Evolutionary conservation across 371 early-diverging fungal species (phyloP), one percentile per base, ranked within the genome.

Genomic region (Fennellomyces sp.): DNA sequence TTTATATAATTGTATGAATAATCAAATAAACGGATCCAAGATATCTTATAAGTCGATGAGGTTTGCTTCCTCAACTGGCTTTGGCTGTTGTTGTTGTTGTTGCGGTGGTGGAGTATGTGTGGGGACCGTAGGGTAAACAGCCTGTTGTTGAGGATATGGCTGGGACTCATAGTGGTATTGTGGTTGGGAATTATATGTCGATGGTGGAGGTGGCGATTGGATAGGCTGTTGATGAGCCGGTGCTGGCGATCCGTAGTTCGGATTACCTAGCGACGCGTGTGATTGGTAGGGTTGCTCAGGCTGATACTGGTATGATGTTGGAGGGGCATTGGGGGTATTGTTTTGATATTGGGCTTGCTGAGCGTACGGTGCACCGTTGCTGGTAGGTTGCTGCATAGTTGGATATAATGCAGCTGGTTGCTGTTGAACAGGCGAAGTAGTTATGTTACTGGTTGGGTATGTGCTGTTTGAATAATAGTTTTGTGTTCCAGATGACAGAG

Each of bases 31-130:
- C 5, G 39, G 5, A 39, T 19, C 5, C 38, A n/a, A 39, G 39
- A 45, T 45, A 39, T 39, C 33, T 69, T 63, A 83, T 42, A 85
- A 65, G 42, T 85, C 85, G 72, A 85, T 85, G 54, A 85, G 63
- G 55, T 74, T 77, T 12, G 84, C 76, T 38, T 83, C 84, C 36
- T 78, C 72, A n/a, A 67, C 72, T 17, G 68, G 65, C 36, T 73
- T 66, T n/a, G 38, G 21, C 11, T 59, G 58, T 13, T 45, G 63
- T 5, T 52, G 56, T 29, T 55, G 63, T 19, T 42, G 42, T 31
- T 50, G 62, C 21, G 48, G 50, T 31, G 59, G 66, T 28, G 53
- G 41, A 12, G 12, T 57, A 21, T 69, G 57, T 29, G 50, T 45
- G 23, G 65, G 52, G 31, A 35, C 56, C 28, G 61, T 21, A 33